Conservation (phyloP, 306 rosid species). For the Trichosanthes cucumerina region DNA sequence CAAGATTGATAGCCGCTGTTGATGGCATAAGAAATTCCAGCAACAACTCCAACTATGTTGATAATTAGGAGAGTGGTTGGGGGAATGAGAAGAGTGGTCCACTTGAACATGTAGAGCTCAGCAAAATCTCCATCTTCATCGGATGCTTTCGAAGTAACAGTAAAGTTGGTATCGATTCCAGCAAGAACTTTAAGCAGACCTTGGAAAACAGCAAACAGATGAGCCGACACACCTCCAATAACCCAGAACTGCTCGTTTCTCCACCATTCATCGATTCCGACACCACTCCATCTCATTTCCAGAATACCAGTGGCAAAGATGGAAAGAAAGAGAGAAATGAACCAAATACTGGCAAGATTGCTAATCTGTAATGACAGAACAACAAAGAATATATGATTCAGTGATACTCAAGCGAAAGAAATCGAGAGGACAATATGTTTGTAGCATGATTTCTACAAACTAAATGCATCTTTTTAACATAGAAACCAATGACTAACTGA, state of each 20-base stretch:
- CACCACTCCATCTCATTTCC: conserved; percentile 99
- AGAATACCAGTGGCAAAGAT: conserved; percentile 96
- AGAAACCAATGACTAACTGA: not conserved
- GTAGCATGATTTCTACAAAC: not conserved
- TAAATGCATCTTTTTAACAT: not conserved
- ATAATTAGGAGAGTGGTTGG: conserved; percentile 87
- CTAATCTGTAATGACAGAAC: conserved; percentile 59
- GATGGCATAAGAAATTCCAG: conserved; percentile 89
- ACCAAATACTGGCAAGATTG: conserved; percentile 95
- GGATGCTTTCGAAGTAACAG: conserved; percentile 93
- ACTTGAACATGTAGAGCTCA: conserved; percentile 89
- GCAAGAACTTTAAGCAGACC: conserved; percentile 96
- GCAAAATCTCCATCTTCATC: conserved; percentile 91
- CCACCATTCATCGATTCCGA: conserved; percentile 98
- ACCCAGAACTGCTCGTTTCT: conserved; percentile 99
- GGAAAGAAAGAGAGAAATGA: conserved; percentile 90
- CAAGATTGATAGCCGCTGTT: conserved; percentile 98
- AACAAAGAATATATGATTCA: not conserved
- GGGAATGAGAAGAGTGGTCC: conserved; percentile 95
- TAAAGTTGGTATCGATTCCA: conserved; percentile 93
- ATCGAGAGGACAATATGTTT: not conserved
- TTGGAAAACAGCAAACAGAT: conserved; percentile 89
- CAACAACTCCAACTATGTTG: conserved; percentile 93
- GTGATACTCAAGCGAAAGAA: not conserved
- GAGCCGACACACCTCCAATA: conserved; percentile 90